phyloP scores from a whole-genome alignment of 176 grass and related monocot species.

The Ensete glaucum region DNA sequence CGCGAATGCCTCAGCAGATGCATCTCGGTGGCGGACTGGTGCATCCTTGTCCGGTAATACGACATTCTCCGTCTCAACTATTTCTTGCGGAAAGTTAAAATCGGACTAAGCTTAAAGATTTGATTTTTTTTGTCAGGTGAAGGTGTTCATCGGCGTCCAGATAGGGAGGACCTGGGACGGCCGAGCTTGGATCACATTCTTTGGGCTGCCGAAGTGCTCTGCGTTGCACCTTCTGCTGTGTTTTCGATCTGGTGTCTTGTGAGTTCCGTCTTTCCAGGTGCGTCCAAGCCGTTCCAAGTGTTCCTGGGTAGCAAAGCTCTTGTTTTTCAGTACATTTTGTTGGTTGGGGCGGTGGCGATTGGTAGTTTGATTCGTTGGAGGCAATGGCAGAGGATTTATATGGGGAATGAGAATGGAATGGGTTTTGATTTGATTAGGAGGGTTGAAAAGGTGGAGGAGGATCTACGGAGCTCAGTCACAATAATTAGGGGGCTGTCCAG shows the following conservation, averaged over 20 bases:
- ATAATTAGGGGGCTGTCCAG: slow-evolving; percentile 44
- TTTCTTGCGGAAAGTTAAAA: background rate
- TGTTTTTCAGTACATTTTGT: slow-evolving; percentile 39
- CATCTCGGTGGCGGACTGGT: background rate
- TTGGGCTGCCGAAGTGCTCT: slow-evolving; percentile 49
- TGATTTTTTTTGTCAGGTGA: background rate
- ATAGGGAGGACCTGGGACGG: slow-evolving; percentile 1
- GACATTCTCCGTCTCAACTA: background rate
- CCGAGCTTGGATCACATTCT: slow-evolving; percentile 39
- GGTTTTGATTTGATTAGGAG: slow-evolving; percentile 33
- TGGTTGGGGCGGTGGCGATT: slow-evolving; percentile 41
- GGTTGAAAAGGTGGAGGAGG: slow-evolving; percentile 46
- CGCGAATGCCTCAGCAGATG: background rate
- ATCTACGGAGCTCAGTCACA: slow-evolving; percentile 30
- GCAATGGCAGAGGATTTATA: slow-evolving; percentile 37
- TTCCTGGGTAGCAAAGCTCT: slow-evolving; percentile 30
- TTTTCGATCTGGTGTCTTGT: slow-evolving; percentile 45
- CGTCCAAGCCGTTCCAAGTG: slow-evolving; percentile 24
- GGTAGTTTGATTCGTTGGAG: slow-evolving; percentile 50
- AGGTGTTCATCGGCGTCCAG: background rate
- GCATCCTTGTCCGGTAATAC: background rate
- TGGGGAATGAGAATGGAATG: slow-evolving; percentile 3
- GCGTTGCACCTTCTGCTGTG: slow-evolving; percentile 43
- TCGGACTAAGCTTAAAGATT: background rate
- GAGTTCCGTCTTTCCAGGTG: slow-evolving; percentile 23